Base-by-base conservation (phyloP, 345 rosid genomes). In the Eucalyptus globulus region DNA sequence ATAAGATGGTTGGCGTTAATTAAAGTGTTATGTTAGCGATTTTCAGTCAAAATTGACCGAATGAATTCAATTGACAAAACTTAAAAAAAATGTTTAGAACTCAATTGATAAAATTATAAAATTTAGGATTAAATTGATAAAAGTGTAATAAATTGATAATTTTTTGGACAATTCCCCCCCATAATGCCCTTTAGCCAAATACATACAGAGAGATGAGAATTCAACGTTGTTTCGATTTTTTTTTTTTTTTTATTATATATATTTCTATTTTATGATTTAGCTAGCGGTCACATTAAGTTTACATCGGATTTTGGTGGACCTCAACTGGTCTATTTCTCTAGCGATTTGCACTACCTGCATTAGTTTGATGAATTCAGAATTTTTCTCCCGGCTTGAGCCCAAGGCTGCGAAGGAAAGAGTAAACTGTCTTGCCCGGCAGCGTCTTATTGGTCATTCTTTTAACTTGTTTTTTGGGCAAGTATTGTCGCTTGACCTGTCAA, bases 11-110 rank as follows among this genome's bases (percentile, higher is more conserved):
- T 9, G 6, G 6, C 13, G 2, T 56, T 56, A 26, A 24, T 53
- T 21, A 0, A 53, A 21, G 2, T 53, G 2, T 53, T 53, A 53
- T 56, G 6, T 24, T 24, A 56, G 14, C 0, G 0, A 56, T 24
- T 56, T 56, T 56, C 0, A 10, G 1, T 10, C 5, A 56, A 56
- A 53, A 56, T 56, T 24, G 27, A 24, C 27, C 3, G 3, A 24
- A 56, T 22, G 11, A 22, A 56, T 56, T 56, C 14, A 56, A 56
- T 22, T 56, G 6, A 22, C 62, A 24, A 24, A 56, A 56, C 29
- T 9, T 4, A 26, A 24, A 56, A 56, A 56, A 56, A 24, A 56
- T 10, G 0, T 56, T 56, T 24, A 5, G 0, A 56, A 56, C 13
- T 56, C 6, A 5, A 56, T 56, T 56, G 3, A 56, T 11, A 56